phyloP scores from a whole-genome alignment of 1,139 yeast genomes.

The Geotrichum carabidarum region DNA sequence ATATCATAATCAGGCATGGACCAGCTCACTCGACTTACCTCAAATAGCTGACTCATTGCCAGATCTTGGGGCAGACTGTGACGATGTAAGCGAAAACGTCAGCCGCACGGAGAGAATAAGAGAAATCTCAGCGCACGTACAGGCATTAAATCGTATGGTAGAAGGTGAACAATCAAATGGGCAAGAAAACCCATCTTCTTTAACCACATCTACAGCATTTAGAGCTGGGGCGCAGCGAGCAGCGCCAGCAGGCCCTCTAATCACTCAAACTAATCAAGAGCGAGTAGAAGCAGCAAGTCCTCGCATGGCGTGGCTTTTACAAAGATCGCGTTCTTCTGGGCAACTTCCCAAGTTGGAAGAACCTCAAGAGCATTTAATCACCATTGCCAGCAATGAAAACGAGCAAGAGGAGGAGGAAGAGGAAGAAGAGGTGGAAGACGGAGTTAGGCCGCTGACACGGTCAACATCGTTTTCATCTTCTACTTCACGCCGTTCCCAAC shows the following conservation, averaged over 20 bases:
- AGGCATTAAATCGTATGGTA: slow-evolving; percentile 2
- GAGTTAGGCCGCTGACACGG: slow-evolving; percentile 1
- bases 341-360: slow-evolving; percentile 2
- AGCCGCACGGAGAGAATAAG: neutral
- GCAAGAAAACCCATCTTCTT: neutral
- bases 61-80: neutral
- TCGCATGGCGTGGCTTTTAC: slow-evolving; percentile 16
- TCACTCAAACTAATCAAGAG: neutral
- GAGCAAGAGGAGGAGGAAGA: neutral
- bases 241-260: neutral
- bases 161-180: neutral
- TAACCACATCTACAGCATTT: neutral
- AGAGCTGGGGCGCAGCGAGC: neutral
- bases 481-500: slow-evolving; percentile 10
- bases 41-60: neutral
- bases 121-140: slow-evolving; percentile 5
- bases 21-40: slow-evolving; percentile 4
- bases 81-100: neutral
- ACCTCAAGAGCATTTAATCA: neutral
- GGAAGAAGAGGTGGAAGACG: neutral
- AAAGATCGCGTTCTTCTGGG: slow-evolving; percentile 13
- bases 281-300: slow-evolving; percentile 7
- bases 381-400: neutral
- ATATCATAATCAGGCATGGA: slow-evolving; percentile 9
- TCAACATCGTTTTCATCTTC: slow-evolving; percentile 9